phyloP scores from a whole-genome alignment of 805 yeast species.

The Starmerella etchellsii region DNA sequence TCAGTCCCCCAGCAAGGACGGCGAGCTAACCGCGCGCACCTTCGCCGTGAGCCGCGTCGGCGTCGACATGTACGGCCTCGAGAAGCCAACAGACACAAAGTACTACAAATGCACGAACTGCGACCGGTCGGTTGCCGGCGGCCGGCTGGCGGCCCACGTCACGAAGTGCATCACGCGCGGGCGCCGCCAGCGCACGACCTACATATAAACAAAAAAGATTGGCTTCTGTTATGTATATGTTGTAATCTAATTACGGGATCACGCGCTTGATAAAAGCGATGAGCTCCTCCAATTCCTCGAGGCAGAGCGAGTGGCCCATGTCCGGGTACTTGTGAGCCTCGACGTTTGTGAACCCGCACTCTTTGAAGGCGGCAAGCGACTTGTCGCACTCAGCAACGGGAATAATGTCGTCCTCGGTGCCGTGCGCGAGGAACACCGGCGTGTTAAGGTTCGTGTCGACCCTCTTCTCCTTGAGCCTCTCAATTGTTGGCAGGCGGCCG shows the following conservation, averaged over 20 bases:
- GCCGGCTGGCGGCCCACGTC: slow-evolving; percentile 83
- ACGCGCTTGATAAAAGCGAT: slow-evolving; percentile 33
- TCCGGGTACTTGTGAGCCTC: slow-evolving; percentile 46
- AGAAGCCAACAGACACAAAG: slow-evolving; percentile 36
- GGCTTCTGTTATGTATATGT: too few relatives aligned
- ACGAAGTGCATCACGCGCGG: slow-evolving; percentile 74
- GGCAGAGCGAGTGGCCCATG: slow-evolving; percentile 53
- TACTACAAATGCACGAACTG: slow-evolving; percentile 76
- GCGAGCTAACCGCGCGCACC: slow-evolving; percentile 21
- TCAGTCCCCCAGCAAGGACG: slow-evolving; percentile 13
- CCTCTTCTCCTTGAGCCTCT: slow-evolving; percentile 8
- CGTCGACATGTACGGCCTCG: slow-evolving; percentile 32
- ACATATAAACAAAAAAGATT: too few relatives aligned
- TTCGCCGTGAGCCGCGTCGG: slow-evolving; percentile 23
- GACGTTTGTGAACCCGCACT: slow-evolving; percentile 35
- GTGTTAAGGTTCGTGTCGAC: slow-evolving; percentile 41
- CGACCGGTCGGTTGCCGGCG: slow-evolving; percentile 75
- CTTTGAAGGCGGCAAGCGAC: slow-evolving; percentile 11
- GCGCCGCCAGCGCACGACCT: slow-evolving; percentile 13
- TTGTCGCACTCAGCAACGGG: slow-evolving; percentile 29
- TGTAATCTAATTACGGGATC: slow-evolving; percentile 18
- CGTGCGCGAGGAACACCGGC: slow-evolving; percentile 83
- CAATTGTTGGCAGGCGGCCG: slow-evolving; percentile 44
- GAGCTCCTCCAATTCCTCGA: slow-evolving; percentile 52
- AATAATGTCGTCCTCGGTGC: slow-evolving; percentile 62